phyloP scores from a whole-genome alignment of 306 rosid species.

The Abrus pulchellus region DNA sequence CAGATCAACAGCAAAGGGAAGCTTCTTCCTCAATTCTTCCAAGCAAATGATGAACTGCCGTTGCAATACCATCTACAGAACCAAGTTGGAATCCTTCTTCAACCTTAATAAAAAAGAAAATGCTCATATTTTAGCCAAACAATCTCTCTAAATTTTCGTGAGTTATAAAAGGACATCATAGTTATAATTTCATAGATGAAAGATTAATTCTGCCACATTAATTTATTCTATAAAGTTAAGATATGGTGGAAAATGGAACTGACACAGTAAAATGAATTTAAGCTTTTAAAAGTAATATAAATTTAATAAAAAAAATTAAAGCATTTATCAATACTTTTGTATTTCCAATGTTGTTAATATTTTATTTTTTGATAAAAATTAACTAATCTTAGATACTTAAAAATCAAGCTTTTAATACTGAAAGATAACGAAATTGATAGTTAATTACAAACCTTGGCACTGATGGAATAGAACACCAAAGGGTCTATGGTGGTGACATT shows the following conservation, averaged over 20 bases:
- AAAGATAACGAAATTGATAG: background rate
- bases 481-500: slow-evolving; percentile 75
- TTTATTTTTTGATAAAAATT: too few relatives aligned
- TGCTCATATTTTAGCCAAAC: slow-evolving; percentile 34
- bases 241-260: background rate
- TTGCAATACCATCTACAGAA: slow-evolving; percentile 82
- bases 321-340: too few relatives aligned
- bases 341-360: too few relatives aligned
- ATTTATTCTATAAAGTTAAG: background rate
- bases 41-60: slow-evolving; percentile 79
- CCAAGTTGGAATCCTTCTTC: slow-evolving; percentile 87
- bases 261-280: background rate
- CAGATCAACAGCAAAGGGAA: slow-evolving; percentile 51
- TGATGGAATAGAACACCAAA: slow-evolving; percentile 80
- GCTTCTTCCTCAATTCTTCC: slow-evolving; percentile 75
- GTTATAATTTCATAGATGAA: background rate
- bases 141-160: background rate
- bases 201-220: background rate
- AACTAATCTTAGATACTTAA: too few relatives aligned
- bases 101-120: slow-evolving; percentile 58
- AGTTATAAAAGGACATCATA: background rate
- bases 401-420: too few relatives aligned
- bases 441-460: slow-evolving; percentile 74
- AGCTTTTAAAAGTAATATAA: too few relatives aligned
- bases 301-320: too few relatives aligned